Base-by-base conservation (phyloP, 2,329 filamentous ascomycete genomes). In the Neoscytalidium dimidiatum region DNA sequence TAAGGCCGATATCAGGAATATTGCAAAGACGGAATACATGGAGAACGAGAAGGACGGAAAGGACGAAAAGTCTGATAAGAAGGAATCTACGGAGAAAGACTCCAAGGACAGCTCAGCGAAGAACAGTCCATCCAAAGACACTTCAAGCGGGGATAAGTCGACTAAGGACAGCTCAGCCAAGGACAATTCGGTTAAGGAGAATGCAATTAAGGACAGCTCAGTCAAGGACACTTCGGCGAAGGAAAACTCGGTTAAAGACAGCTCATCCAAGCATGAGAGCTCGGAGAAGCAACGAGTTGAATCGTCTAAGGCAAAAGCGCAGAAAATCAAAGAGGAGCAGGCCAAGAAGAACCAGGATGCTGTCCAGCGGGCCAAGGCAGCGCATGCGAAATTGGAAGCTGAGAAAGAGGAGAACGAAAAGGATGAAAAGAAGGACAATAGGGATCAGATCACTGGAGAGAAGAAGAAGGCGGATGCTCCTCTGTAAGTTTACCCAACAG, bases 1-100 rank as follows among this genome's bases (percentile, higher is more conserved):
- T 75, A 96, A 95, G 80, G 85, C 88, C 4, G 87, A 89, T 43
- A 89, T 97, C 71, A 86, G 90, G 69, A 86, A 92, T 67, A 81
- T 91, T 62, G 86, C 86, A 7, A 81, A 86, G 67, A 81, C 86
- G 67, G 86, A 88, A 13, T 75, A 76, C 68, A 66, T 65, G 65
- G 81, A 82, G 61, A 74, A 83, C 69, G 75, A 78, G 46, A 79
- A 80, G 63, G 77, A 78, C 4, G 28, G 28, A 17, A 49, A 64
- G 19, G 43, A 29, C 9, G 48, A 31, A 4, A 49, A 65, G 28
- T 46, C 46, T 14, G 51, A 62, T 14, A 7, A 41, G 14, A 57
- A 28, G 33, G 62, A 52, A 26, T 61, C 52, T 14, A 28, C 35
- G 48, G 53, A 46, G 14, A 43, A 60, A 21, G n/a, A 26, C 17